A percentile compares a stretch with the other conserved stretches of the same genome.
These are phyloP conservation scores for Ogataea paradorogensis DNA, from an alignment of 805 yeast genomes.

Conservation along the genomic window DNA sequence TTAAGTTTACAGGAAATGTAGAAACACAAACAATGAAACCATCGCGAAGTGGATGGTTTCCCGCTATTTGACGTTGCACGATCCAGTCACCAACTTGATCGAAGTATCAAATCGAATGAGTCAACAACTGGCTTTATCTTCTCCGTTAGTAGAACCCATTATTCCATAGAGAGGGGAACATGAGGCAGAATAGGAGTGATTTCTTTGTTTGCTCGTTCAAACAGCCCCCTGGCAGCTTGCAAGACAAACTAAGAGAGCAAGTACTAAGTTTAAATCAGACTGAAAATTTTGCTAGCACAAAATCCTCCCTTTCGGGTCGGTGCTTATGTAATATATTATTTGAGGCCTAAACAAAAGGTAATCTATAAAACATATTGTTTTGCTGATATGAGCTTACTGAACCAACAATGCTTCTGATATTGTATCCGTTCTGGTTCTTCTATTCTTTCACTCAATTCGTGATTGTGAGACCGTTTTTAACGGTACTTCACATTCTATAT, in stretches of 20 bases:
- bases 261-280: background rate
- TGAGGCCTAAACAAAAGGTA: slow-evolving; percentile 1
- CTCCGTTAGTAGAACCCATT: slow-evolving; percentile 35
- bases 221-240: slow-evolving; percentile 5
- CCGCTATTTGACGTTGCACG: slow-evolving; percentile 22
- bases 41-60: slow-evolving; percentile 3
- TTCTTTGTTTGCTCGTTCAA: background rate
- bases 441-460: slow-evolving; percentile 1
- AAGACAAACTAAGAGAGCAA: background rate
- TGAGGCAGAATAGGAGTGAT: slow-evolving; percentile 33
- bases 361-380: background rate
- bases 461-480: slow-evolving; percentile 1
- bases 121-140: slow-evolving; percentile 25
- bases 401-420: background rate
- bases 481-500: slow-evolving; percentile 1
- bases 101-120: slow-evolving; percentile 30
- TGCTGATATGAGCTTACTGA: background rate
- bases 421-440: slow-evolving; percentile 6
- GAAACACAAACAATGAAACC: slow-evolving; percentile 9
- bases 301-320: background rate
- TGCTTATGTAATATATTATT: slow-evolving; percentile 1
- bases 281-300: background rate
- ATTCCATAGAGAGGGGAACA: slow-evolving; percentile 29
- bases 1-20: slow-evolving; percentile 3
- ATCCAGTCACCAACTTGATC: slow-evolving; percentile 18